Conservation (phyloP, 768 basidiomycete genomes). For the Xerocomellus amylosporus region DNA sequence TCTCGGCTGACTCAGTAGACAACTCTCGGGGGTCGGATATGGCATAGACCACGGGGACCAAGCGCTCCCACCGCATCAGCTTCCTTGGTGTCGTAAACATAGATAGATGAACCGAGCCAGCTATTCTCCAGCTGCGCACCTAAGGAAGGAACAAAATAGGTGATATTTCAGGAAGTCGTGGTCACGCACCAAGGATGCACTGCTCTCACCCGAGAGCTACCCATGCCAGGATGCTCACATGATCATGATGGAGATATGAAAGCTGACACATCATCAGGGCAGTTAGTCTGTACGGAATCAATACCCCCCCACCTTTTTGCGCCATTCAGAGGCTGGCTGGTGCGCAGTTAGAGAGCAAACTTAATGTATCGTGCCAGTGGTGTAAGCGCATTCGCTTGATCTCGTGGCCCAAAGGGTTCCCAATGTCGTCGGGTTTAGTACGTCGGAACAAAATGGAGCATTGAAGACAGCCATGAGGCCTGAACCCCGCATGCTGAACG, state of each 20-base stretch:
- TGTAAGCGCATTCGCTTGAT: slow-evolving; percentile 3
- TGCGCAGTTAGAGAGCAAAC: slow-evolving; percentile 18
- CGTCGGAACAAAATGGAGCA: not conserved
- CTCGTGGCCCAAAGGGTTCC: not conserved
- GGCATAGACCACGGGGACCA: not conserved
- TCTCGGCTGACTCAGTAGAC: not conserved
- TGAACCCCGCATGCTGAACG: not conserved
- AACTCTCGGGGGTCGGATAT: not conserved
- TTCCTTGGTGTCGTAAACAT: slow-evolving; percentile 16
- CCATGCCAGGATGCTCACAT: slow-evolving; percentile 6
- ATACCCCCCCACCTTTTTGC: not conserved
- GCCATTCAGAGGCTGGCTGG: not conserved
- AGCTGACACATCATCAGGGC: slow-evolving; percentile 15
- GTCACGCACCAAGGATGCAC: slow-evolving; percentile 13
- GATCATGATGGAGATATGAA: slow-evolving; percentile 13
- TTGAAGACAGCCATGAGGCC: slow-evolving; percentile 1
- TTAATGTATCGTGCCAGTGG: slow-evolving; percentile 3
- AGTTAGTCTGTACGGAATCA: slow-evolving; percentile 15
- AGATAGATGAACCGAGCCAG: slow-evolving; percentile 1
- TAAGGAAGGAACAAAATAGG: slow-evolving; percentile 8
- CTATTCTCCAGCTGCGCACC: slow-evolving; percentile 13
- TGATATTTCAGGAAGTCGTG: slow-evolving; percentile 15
- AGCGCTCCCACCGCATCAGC: slow-evolving; percentile 1
- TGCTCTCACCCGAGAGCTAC: slow-evolving; percentile 5
- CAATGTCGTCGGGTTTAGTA: not conserved